Evolutionary conservation across 2,329 filamentous ascomycete genomes (phyloP).

Genomic region (Nemania serpens): DNA sequence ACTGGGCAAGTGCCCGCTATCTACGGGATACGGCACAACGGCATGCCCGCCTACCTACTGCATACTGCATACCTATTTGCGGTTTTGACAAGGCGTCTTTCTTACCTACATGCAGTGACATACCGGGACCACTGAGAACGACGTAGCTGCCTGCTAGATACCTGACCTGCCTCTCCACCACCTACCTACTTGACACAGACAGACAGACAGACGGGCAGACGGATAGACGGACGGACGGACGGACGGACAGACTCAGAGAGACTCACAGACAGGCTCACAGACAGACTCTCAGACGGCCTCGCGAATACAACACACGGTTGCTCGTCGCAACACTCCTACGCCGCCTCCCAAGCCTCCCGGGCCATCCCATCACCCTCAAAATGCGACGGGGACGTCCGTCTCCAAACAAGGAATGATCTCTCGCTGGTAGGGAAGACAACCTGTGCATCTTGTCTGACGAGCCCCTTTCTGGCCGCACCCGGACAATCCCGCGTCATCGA

Average conservation of each 20-base stretch:
- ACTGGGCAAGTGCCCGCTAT: too few species aligned
- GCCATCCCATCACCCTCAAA: conserved; percentile 8
- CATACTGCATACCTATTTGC: background rate
- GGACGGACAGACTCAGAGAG: too few species aligned
- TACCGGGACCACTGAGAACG: background rate
- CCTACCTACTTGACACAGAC: background rate
- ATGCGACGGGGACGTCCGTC: conserved; percentile 24
- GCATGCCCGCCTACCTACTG: background rate
- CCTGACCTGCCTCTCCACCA: background rate
- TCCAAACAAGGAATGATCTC: conserved; percentile 22
- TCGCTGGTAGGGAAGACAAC: conserved; percentile 15
- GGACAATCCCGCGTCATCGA: conserved; percentile 6
- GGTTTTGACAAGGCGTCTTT: conserved; percentile 9
- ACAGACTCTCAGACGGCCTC: too few species aligned
- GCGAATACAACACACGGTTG: background rate
- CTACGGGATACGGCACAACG: too few species aligned
- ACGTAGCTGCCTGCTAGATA: too few species aligned
- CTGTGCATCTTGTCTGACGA: conserved; percentile 11
- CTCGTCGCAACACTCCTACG: background rate
- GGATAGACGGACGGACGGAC: too few species aligned
- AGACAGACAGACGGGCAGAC: too few species aligned
- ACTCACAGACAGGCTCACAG: background rate
- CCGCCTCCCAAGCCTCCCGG: background rate
- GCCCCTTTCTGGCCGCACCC: conserved; percentile 11
- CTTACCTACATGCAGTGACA: background rate